These are phyloP conservation scores for Neocucurbitaria cava DNA, from an alignment of 2,329 filamentous ascomycete species.

Conservation along the genomic window DNA sequence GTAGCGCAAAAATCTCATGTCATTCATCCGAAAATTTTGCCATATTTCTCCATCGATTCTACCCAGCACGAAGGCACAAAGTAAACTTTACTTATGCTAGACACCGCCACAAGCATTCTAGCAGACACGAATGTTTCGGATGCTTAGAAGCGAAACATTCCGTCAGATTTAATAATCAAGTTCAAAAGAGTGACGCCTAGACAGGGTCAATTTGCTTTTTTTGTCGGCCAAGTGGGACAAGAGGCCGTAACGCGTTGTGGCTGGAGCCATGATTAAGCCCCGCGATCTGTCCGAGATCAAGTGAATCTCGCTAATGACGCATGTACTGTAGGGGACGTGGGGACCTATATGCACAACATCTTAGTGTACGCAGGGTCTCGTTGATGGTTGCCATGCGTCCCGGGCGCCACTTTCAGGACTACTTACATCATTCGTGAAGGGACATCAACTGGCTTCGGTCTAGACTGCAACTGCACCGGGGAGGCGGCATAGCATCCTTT, in stretches of 20 bases:
- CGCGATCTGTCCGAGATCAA: constrained; percentile 12
- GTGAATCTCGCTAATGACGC: constrained; percentile 9
- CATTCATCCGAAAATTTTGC: not conserved
- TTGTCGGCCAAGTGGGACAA: constrained; percentile 9
- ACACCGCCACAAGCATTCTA: no score
- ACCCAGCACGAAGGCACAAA: no score
- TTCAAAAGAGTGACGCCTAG: not conserved
- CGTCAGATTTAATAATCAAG: not conserved
- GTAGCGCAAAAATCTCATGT: not conserved
- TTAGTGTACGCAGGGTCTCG: constrained; percentile 9
- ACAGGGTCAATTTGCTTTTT: constrained; percentile 12
- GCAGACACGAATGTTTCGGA: no score
- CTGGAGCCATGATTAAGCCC: constrained; percentile 14
- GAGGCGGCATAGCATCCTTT: constrained; percentile 14
- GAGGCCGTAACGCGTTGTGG: constrained; percentile 6
- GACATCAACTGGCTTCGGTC: constrained; percentile 8
- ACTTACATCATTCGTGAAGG: not conserved
- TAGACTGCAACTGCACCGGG: constrained; percentile 14
- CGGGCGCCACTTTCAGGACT: constrained; percentile 11
- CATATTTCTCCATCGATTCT: not conserved
- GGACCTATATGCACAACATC: constrained; percentile 4
- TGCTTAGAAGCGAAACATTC: not conserved
- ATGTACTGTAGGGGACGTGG: constrained; percentile 8
- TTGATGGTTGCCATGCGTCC: constrained; percentile 5
- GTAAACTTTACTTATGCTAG: no score